Evolutionary conservation across 306 rosid genomes (phyloP).

Genomic region (Luffa aegyptiaca): DNA sequence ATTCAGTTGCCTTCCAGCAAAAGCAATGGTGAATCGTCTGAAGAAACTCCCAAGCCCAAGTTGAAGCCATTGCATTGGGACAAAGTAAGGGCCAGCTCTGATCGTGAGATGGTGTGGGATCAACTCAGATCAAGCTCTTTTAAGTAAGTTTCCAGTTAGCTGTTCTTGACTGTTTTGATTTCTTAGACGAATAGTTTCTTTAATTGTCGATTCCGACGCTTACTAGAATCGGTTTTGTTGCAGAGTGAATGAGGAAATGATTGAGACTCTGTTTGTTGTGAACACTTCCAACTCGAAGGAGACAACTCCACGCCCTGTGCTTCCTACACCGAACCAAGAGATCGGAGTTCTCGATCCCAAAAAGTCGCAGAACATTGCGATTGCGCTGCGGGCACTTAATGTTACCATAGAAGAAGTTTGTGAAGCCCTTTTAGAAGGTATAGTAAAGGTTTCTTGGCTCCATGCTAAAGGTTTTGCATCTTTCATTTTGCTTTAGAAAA

Average conservation of each 20-base stretch:
- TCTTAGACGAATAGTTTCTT: neutral
- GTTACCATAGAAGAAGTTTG: constrained; percentile 82
- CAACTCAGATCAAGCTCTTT: constrained; percentile 90
- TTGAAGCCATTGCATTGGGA: constrained; percentile 97
- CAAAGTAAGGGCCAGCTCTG: constrained; percentile 94
- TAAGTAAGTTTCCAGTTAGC: constrained; percentile 38
- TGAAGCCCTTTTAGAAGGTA: constrained; percentile 86
- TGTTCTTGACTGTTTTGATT: neutral
- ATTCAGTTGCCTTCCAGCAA: constrained; percentile 47
- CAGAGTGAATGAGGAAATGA: constrained; percentile 97
- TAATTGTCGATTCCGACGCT: neutral
- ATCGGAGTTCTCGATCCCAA: constrained; percentile 79
- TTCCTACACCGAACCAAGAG: constrained; percentile 37
- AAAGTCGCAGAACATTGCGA: constrained; percentile 86
- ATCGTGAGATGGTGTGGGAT: constrained; percentile 99
- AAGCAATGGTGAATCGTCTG: constrained; percentile 24
- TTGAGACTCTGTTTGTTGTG: constrained; percentile 67
- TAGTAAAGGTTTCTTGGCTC: neutral
- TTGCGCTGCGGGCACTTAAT: constrained; percentile 72
- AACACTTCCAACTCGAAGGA: constrained; percentile 48
- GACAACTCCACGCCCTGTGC: constrained; percentile 31
- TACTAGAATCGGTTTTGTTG: constrained; percentile 13
- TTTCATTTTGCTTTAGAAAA: neutral
- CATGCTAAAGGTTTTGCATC: neutral
- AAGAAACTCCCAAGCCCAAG: constrained; percentile 58